These are phyloP conservation scores for Trichomonascaceae sp. DNA, from an alignment of 1,139 yeast genomes.

Conservation along the genomic window DNA sequence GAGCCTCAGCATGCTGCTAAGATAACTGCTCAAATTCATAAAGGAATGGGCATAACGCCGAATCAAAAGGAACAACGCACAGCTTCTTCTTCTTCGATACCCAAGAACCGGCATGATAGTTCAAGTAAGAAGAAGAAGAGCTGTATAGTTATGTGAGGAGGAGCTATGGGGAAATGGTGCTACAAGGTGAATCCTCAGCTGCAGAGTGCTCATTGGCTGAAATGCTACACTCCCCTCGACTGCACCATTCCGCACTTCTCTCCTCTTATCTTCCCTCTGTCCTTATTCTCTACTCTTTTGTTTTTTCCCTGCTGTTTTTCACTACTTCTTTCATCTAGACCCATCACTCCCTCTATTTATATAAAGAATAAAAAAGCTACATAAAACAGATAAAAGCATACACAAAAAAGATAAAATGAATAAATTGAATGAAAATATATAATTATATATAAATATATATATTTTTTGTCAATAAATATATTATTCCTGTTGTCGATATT, in stretches of 20 bases:
- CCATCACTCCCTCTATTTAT: neutral
- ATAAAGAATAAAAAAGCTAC: neutral
- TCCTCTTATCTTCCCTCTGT: neutral
- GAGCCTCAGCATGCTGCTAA: conserved; percentile 15
- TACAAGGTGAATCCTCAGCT: too few relatives aligned
- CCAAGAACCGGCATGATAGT: neutral
- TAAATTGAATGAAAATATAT: too few relatives aligned
- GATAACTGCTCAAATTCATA: conserved; percentile 2
- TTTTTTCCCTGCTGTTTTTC: neutral
- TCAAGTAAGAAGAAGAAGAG: conserved; percentile 12
- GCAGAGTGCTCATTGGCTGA: too few relatives aligned
- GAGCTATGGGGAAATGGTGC: too few relatives aligned
- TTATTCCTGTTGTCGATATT: too few relatives aligned
- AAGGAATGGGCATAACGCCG: conserved; percentile 3
- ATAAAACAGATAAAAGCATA: neutral
- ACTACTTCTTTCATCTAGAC: neutral
- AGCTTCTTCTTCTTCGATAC: neutral
- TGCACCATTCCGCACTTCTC: neutral
- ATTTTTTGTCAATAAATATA: too few relatives aligned
- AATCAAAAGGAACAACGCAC: neutral
- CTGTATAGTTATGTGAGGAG: conserved; percentile 10
- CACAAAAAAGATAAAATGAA: neutral
- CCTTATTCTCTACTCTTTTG: neutral
- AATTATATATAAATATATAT: too few relatives aligned
- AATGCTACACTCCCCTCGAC: too few relatives aligned